Evolutionary conservation across 1,284 basidiomycete genomes (phyloP).

Genomic region (Wolfiporia cocos): DNA sequence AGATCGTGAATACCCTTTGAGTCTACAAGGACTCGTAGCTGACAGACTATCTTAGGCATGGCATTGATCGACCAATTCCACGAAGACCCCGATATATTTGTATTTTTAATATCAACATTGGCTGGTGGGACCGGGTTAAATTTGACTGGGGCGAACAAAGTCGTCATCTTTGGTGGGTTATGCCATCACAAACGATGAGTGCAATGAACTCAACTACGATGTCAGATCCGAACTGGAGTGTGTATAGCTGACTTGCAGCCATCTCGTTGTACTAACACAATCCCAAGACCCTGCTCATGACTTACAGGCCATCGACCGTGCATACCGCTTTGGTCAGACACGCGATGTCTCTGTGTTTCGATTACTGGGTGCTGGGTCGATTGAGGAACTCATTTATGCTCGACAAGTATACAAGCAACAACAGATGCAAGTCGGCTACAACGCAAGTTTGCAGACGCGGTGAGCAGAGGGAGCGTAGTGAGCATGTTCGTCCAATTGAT

Average conservation of each 20-base stretch:
- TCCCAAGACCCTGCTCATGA: constrained; percentile 76
- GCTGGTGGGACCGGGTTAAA: constrained; percentile 76
- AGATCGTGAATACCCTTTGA: constrained; percentile 45
- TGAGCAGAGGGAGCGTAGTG: constrained; percentile 15
- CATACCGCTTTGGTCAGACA: constrained; percentile 84
- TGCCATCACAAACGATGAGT: not conserved
- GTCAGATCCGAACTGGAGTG: constrained; percentile 85
- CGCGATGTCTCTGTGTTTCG: constrained; percentile 84
- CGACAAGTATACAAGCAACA: constrained; percentile 88
- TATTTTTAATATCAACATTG: constrained; percentile 77
- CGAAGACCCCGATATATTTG: constrained; percentile 61
- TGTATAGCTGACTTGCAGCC: constrained; percentile 21
- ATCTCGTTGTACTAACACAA: not conserved
- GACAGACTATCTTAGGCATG: constrained; percentile 57
- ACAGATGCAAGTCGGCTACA: constrained; percentile 83
- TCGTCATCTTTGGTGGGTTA: constrained; percentile 74
- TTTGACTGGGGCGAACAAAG: constrained; percentile 75
- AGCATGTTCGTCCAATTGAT: not conserved
- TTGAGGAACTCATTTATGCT: constrained; percentile 83
- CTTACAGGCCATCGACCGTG: constrained; percentile 84
- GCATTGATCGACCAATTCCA: constrained; percentile 78
- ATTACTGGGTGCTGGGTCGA: constrained; percentile 78
- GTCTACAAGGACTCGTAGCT: not conserved
- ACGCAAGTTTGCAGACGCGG: constrained; percentile 76
- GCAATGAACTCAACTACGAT: not conserved